Percentiles rank a stretch among this genome's conserved stretches.
Evolutionary conservation across 2,329 filamentous ascomycete species (phyloP).

Genomic region (Macrophomina tecta): DNA sequence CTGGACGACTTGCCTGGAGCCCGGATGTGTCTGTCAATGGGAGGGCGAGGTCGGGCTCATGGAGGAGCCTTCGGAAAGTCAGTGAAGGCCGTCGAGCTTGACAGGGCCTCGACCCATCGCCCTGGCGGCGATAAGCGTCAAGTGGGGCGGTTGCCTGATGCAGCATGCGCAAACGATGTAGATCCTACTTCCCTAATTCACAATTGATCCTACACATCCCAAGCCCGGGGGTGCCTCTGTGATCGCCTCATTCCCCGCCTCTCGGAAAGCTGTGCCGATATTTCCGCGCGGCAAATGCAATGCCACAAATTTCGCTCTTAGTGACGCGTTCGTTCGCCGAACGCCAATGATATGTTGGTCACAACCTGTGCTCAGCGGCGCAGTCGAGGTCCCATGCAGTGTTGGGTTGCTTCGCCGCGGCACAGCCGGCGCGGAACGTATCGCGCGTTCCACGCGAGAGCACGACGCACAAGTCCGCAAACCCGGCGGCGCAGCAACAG

Average conservation of each 20-base stretch:
- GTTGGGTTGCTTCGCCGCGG: not conserved
- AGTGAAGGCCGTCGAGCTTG: conserved; percentile 9
- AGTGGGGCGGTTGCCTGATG: not conserved
- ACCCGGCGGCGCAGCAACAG: conserved; percentile 5
- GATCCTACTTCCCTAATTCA: conserved; percentile 6
- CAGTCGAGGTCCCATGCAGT: not conserved
- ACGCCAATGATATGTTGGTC: not conserved
- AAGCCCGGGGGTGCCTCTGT: too few species aligned
- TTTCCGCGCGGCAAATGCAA: not conserved
- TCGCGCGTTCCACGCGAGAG: not conserved
- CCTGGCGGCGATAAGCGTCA: conserved; percentile 1
- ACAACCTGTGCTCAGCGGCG: not conserved
- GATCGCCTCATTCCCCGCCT: not conserved
- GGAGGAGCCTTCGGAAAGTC: not conserved
- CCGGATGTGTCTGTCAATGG: not conserved
- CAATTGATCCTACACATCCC: not conserved
- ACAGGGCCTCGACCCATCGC: not conserved
- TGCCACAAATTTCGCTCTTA: not conserved
- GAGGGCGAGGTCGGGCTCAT: not conserved
- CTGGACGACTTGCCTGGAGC: conserved; percentile 5
- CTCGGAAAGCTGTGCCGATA: not conserved
- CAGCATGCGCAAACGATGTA: conserved; percentile 9
- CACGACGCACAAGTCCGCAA: not conserved
- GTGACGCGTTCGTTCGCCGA: conserved; percentile 1
- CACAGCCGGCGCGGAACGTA: not conserved